These are phyloP conservation scores for Candida sp. DNA, from an alignment of 1,139 yeast genomes.

Conservation along the genomic window DNA sequence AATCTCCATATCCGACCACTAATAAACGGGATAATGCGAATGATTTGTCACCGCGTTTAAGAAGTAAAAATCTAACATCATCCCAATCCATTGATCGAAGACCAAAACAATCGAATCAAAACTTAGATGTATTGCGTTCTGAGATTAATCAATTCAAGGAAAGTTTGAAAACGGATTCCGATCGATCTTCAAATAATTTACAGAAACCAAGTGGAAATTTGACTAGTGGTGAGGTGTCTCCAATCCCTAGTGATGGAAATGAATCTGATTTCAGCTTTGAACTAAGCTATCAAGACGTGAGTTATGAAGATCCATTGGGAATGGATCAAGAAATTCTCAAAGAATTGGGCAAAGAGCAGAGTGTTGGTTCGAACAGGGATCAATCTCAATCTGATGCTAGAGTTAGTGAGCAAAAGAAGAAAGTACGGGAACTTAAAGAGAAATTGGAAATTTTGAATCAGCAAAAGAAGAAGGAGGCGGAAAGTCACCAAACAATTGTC, in stretches of 20 bases:
- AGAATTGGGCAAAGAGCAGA: conserved; percentile 8
- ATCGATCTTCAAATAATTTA: conserved; percentile 1
- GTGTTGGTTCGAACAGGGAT: not conserved
- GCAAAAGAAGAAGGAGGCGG: not conserved
- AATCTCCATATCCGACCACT: conserved; percentile 12
- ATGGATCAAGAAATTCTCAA: conserved; percentile 23
- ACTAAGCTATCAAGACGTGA: conserved; percentile 36
- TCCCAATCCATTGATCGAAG: conserved; percentile 12
- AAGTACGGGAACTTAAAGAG: not conserved
- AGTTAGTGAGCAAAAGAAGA: not conserved
- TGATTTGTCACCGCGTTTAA: not conserved
- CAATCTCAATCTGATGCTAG: not conserved
- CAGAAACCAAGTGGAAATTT: conserved; percentile 8
- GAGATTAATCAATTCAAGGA: conserved; percentile 49
- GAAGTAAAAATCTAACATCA: not conserved
- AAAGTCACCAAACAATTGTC: too few species aligned
- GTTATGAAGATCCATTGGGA: conserved; percentile 40
- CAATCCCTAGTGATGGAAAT: conserved; percentile 6
- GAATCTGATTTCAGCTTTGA: conserved; percentile 38
- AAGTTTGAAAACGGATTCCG: conserved; percentile 27
- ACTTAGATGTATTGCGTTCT: conserved; percentile 38
- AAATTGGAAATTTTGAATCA: not conserved
- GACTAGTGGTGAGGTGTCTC: not conserved
- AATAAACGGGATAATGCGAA: not conserved
- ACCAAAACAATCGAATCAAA: conserved; percentile 37